These are phyloP conservation scores for Candida chilensis DNA, from an alignment of 805 yeast genomes.

Conservation along the genomic window DNA sequence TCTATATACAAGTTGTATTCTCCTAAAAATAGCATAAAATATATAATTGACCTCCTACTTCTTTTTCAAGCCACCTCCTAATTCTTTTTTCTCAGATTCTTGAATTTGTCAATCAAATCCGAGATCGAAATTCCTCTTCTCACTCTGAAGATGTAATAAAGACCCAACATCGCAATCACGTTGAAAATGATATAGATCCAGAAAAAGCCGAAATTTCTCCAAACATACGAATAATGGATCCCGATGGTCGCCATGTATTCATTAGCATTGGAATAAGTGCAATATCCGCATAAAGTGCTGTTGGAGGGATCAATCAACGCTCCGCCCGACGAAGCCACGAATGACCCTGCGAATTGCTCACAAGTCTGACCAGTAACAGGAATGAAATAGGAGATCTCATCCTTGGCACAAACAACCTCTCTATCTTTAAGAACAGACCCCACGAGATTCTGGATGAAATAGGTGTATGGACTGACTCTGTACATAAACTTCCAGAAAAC, in stretches of 20 bases:
- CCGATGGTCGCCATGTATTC: conserved; percentile 15
- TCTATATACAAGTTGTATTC: no score
- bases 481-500: conserved; percentile 84
- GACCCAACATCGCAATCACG: conserved; percentile 25
- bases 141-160: conserved; percentile 19
- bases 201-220: conserved; percentile 16
- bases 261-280: conserved; percentile 26
- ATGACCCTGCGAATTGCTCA: conserved; percentile 38
- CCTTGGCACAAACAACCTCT: conserved; percentile 34
- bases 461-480: conserved; percentile 65
- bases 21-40: no score
- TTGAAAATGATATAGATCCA: conserved; percentile 35
- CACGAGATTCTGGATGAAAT: conserved; percentile 52
- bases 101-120: no score
- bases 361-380: conserved; percentile 61
- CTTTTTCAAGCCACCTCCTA: no score
- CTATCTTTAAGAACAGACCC: conserved; percentile 34
- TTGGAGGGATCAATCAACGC: conserved; percentile 60
- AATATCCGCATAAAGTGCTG: conserved; percentile 30
- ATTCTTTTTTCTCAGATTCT: no score
- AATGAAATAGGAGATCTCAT: conserved; percentile 40
- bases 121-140: no score
- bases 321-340: conserved; percentile 23
- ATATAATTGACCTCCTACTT: no score
- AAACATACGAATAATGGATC: conserved; percentile 7